phyloP scores from a whole-genome alignment of 257 asterid genomes.

The Solanum gracilifrons region DNA sequence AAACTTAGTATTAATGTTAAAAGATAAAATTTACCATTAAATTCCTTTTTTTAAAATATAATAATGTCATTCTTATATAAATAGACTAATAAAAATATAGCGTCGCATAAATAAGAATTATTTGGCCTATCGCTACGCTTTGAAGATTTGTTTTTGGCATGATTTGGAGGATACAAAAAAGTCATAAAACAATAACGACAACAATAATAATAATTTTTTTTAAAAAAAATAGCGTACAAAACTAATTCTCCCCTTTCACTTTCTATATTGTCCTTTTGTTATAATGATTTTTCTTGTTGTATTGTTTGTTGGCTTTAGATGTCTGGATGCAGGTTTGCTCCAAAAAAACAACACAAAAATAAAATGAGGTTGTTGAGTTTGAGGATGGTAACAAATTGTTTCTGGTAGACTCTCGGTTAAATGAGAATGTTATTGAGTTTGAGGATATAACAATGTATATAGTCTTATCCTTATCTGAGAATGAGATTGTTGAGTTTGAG shows the following conservation, averaged over 20 bases:
- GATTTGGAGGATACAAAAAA: no score
- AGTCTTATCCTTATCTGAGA: no score
- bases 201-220: no score
- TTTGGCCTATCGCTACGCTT: no score
- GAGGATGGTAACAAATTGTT: neutral
- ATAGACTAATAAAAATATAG: no score
- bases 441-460: no score
- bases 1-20: no score
- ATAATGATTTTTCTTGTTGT: neutral
- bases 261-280: neutral
- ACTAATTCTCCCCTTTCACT: neutral
- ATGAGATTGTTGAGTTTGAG: fast-evolving
- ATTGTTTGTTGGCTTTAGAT: neutral
- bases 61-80: no score
- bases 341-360: no score
- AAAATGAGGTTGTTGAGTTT: neutral
- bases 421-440: neutral
- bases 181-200: no score
- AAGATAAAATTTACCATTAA: neutral
- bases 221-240: neutral
- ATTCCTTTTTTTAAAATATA: neutral
- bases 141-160: no score
- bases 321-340: neutral
- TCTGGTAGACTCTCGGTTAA: fast-evolving
- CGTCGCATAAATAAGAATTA: no score